These are phyloP conservation scores for Trichophyton benhamiae DNA, from an alignment of 2,329 filamentous ascomycete genomes.

Conservation along the genomic window DNA sequence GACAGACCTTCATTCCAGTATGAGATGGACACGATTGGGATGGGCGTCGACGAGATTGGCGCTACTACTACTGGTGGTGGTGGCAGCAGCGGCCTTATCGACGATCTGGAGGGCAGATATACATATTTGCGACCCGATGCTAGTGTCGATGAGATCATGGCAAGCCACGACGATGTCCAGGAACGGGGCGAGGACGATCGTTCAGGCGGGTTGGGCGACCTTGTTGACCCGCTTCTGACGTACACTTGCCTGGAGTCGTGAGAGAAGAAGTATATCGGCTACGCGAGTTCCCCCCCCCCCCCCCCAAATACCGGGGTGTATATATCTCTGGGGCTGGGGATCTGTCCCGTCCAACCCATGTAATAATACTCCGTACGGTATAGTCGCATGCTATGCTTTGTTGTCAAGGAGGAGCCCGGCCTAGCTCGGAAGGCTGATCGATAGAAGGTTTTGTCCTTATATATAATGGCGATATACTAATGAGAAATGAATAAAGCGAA, in stretches of 20 bases:
- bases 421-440: no score
- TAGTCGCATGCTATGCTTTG: background rate
- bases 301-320: no score
- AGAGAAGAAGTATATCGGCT: no score
- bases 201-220: constrained; percentile 13
- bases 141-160: constrained; percentile 2
- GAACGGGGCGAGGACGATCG: background rate
- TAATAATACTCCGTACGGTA: background rate
- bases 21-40: constrained; percentile 6
- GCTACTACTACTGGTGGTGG: background rate
- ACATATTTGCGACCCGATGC: background rate
- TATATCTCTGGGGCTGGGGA: background rate
- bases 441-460: no score
- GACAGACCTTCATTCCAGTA: background rate
- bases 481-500: background rate
- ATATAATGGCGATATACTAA: background rate
- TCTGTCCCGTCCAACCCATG: background rate
- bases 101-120: constrained; percentile 5
- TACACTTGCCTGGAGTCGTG: constrained; percentile 14
- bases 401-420: no score
- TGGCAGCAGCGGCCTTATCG: constrained; percentile 2
- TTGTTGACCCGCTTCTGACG: constrained; percentile 26
- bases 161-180: background rate
- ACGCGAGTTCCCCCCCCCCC: no score
- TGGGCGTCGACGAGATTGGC: background rate